Conservation (phyloP, 352 stramenopile genomes). For the Phytophthora nicotianae region DNA sequence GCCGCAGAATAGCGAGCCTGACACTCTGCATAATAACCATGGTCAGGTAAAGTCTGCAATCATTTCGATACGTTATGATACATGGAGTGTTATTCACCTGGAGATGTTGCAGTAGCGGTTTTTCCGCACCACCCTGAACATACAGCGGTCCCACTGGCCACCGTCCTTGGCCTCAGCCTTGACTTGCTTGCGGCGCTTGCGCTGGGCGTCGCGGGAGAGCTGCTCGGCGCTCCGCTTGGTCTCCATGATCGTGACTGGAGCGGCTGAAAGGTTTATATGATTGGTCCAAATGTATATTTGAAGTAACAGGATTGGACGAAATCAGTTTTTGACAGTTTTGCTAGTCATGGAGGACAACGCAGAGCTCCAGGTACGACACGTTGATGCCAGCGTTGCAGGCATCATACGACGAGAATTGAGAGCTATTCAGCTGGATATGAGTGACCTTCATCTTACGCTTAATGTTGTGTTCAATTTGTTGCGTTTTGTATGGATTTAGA, state of each 20-base stretch:
- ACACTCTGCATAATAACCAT: constrained; percentile 36
- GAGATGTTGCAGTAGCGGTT: constrained; percentile 85
- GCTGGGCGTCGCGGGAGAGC: constrained; percentile 29
- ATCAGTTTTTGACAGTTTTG: constrained; percentile 13
- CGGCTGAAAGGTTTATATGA: constrained; percentile 9
- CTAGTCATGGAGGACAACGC: constrained; percentile 42
- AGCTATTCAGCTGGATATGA: background rate
- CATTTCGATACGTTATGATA: constrained; percentile 21
- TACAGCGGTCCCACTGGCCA: constrained; percentile 77
- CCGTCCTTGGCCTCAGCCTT: constrained; percentile 55
- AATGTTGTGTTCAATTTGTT: constrained; percentile 6
- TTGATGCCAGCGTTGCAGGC: background rate
- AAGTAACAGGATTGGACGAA: constrained; percentile 37
- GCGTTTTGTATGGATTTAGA: constrained; percentile 38
- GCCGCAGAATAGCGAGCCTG: constrained; percentile 70
- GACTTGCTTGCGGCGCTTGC: constrained; percentile 69
- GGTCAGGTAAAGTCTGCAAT: constrained; percentile 28
- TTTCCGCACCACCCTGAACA: constrained; percentile 82
- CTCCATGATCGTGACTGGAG: constrained; percentile 27
- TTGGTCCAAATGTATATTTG: constrained; percentile 24
- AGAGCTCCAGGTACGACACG: constrained; percentile 54
- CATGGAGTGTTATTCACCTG: constrained; percentile 38
- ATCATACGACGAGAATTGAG: background rate
- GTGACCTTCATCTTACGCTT: background rate
- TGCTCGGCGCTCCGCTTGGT: constrained; percentile 41